Evolutionary conservation across 169 alveolate species (phyloP).

Genomic region (Eimeria mitis): DNA sequence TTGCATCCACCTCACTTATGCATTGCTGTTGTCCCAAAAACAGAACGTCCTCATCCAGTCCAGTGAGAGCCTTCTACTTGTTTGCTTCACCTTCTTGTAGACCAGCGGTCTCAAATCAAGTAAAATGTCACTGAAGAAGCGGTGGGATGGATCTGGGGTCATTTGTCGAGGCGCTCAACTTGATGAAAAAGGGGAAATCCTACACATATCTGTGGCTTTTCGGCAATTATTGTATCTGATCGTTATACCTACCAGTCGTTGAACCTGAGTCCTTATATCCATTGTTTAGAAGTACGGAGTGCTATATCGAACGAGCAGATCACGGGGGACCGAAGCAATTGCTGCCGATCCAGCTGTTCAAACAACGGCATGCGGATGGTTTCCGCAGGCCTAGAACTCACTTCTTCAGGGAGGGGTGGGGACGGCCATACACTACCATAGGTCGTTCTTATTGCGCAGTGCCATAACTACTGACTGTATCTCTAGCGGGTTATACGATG

Average conservation of each 20-base stretch:
- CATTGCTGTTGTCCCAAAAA: background rate
- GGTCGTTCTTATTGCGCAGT: background rate
- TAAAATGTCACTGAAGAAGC: background rate
- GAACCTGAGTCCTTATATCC: background rate
- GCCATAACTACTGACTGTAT: background rate
- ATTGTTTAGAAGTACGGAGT: background rate
- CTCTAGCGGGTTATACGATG: background rate
- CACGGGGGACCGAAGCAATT: background rate
- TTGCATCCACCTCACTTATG: background rate
- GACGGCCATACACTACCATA: background rate
- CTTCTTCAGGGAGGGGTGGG: background rate
- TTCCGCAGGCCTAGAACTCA: background rate
- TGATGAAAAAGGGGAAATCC: background rate
- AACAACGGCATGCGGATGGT: background rate
- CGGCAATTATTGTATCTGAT: background rate
- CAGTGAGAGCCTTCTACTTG: background rate
- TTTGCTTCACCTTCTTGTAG: background rate
- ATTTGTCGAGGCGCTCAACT: background rate
- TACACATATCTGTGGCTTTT: background rate
- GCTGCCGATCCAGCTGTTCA: background rate
- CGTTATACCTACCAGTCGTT: background rate
- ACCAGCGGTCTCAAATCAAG: background rate
- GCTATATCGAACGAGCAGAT: background rate
- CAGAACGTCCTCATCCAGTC: background rate
- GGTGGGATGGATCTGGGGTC: background rate